Evolutionary conservation across 2,329 filamentous ascomycete species (phyloP).

Genomic region (Neurospora crassa): DNA sequence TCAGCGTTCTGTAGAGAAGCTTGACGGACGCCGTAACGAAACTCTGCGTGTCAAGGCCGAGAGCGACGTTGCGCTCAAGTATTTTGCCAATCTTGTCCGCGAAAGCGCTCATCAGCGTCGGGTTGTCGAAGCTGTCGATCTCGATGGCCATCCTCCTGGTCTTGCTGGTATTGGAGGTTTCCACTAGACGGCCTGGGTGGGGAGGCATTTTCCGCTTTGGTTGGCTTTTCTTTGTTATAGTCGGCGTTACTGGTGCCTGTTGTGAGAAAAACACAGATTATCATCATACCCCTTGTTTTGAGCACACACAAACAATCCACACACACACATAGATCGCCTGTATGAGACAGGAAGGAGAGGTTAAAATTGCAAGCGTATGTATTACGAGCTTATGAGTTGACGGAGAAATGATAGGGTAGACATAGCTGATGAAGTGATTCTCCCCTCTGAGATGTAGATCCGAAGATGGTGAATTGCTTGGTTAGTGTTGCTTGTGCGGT

Average conservation of each 20-base stretch:
- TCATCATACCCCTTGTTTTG: slow-evolving; percentile 2
- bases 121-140: slow-evolving; percentile 41
- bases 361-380: not conserved
- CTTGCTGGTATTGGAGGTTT: not conserved
- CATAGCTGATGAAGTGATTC: not conserved
- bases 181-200: not conserved
- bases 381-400: not conserved
- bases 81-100: slow-evolving; percentile 78
- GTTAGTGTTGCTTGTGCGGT: not conserved
- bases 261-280: not conserved
- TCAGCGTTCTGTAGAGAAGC: slow-evolving; percentile 75
- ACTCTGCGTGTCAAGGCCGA: slow-evolving; percentile 73
- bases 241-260: not conserved
- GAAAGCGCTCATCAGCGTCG: slow-evolving; percentile 45
- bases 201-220: not conserved
- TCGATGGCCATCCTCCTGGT: slow-evolving; percentile 39
- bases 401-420: not conserved
- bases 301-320: not conserved
- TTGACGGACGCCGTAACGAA: slow-evolving; percentile 69
- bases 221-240: not conserved
- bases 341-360: not conserved
- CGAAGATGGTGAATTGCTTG: not conserved
- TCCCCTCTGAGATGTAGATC: not conserved
- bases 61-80: slow-evolving; percentile 79
- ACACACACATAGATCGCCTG: not conserved